Evolutionary conservation across 768 basidiomycete species (phyloP), one percentile per base, ranked within the genome.

Genomic region (Podaxis sp.): DNA sequence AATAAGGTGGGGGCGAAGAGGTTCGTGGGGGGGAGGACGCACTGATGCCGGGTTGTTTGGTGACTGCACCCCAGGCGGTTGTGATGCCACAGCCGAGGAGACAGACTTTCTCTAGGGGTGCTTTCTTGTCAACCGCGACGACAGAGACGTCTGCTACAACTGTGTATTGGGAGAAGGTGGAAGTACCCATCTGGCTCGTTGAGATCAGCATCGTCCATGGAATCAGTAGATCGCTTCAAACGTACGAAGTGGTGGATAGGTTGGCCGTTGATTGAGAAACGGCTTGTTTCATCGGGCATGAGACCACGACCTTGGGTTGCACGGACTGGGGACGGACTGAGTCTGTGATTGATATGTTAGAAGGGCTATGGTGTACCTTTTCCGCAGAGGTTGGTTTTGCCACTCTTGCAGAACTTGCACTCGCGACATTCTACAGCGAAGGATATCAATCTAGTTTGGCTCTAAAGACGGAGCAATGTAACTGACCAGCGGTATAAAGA

Each of bases 81-180:
- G 96, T 96, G 74, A 98, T 96, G 66, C 95, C 95, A 65, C 93
- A 94, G 4, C 96, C 96, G 13, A 99, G 86, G 36, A 99, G 82
- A 77, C 97, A 98, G n/a, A 96, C 94, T 71, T 94, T 97, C 29
- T 98, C 91, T 13, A 99, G 84, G 8, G 94, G 94, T 1, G 97
- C 97, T 64, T 83, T 79, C 64, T 85, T 82, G 77, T 89, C 88
- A 63, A 99, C 88, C 15, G 93, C 87, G 57, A 98, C 97, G 25
- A 99, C 92, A 19, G 96, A 98, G 50, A 95, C 95, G 66, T 99
- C 95, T 51, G 94, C 92, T 2, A 99, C 94, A 63, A 99, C 97
- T 7, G 97, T 97, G 80, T 98, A 99, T 74, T 98, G 96, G n/a
- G 96, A 97, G 80, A 99, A 99, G 2, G 97, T 96, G 36, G 96